Base-by-base conservation (phyloP, 805 yeast species). In the Myxozyma melibiosi region DNA sequence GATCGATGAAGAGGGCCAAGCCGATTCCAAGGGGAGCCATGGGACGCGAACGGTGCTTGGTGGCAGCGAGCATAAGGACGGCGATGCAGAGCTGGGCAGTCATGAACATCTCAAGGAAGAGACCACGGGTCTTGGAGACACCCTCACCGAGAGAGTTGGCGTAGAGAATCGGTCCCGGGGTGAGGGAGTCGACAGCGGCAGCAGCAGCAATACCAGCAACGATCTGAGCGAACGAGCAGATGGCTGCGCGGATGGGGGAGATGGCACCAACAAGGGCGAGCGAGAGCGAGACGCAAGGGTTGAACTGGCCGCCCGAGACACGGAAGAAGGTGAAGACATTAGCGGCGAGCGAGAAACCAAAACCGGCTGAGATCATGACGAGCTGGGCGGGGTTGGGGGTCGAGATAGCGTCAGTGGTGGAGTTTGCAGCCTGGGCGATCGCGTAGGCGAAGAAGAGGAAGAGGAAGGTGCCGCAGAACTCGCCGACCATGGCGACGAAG, bases 181-280 rank as follows among this genome's bases (percentile, higher is more conserved):
- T 86, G 84, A 88, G 81, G 42, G 89, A 94, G 62, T 81, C 75
- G 47, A 90, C 95, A 43, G 90, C 92, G 72, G 89, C 96, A 55
- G 92, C 96, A 55, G 96, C 96, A 67, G 90, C 90, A 84, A 89
- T 85, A 73, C 96, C 96, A 51, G 87, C 96, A 70, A 88, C 45
- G 68, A 88, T 70, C 76, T 89, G 96, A 39, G 91, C 65, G 53
- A 84, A 44, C 73, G 81, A 73, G 84, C 85, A 82, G 55, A 86
- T 70, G 22, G 76, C 71, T 65, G 86, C 91, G 72, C 94, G 82
- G 31, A 85, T 59, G 54, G 90, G 89, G 40, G 89, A 80, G 58
- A 86, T 79, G 53, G 89, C 92, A 62, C 87, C 80, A 20, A 88
- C 85, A 42, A 86, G 74, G n/a, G 83, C 79, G 69, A 89, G 76